These are phyloP conservation scores for Fomitopsis palustris DNA, from an alignment of 1,284 basidiomycete species.

Conservation along the genomic window DNA sequence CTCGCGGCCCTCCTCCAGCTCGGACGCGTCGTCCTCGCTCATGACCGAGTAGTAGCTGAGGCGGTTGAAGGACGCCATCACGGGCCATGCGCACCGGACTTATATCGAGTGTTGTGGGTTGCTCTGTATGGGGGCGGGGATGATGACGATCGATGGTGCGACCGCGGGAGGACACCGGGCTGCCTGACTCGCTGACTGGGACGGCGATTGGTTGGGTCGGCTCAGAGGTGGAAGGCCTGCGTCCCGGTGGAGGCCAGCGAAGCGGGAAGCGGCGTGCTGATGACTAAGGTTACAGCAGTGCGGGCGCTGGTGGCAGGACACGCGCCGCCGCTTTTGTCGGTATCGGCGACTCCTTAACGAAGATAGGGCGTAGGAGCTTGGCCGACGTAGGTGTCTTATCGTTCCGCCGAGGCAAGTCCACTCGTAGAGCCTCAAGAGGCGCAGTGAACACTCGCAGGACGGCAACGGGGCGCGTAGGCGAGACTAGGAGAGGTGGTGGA, in stretches of 20 bases:
- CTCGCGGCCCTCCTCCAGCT: conserved; percentile 17
- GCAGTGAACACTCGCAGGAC: too few relatives aligned
- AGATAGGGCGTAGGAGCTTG: background rate
- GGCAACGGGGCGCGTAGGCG: background rate
- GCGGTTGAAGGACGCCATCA: conserved; percentile 14
- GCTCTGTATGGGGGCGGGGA: background rate
- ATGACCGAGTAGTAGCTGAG: conserved; percentile 22
- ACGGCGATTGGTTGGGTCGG: background rate
- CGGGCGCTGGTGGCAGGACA: background rate
- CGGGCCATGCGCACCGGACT: background rate
- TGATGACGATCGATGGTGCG: background rate
- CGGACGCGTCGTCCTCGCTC: conserved; percentile 13
- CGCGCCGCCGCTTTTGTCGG: background rate
- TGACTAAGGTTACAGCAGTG: background rate
- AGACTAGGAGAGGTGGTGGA: background rate
- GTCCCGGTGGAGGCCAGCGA: background rate
- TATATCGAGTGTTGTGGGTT: conserved; percentile 1
- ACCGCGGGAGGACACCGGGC: background rate
- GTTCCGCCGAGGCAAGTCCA: background rate
- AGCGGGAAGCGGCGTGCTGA: background rate
- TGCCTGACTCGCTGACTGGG: background rate
- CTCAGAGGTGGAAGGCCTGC: background rate
- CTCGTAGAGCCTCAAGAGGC: too few relatives aligned
- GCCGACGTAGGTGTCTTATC: background rate
- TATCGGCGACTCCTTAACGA: background rate